Evolutionary conservation across 176 grass and related monocot genomes (phyloP).

Genomic region (Cenchrus fungigraminus): DNA sequence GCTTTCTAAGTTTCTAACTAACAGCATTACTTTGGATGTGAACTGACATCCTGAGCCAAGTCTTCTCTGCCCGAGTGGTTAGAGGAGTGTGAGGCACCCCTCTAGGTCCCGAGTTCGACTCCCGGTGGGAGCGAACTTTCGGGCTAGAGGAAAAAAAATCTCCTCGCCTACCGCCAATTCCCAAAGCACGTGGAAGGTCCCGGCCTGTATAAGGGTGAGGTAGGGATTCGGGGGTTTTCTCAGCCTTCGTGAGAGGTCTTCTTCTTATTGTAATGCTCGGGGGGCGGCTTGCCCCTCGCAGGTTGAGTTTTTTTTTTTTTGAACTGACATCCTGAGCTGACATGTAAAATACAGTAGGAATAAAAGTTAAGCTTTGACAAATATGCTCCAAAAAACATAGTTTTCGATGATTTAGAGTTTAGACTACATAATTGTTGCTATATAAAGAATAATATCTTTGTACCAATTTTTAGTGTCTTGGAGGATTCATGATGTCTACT

Average conservation of each 20-base stretch:
- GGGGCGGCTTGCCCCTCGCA: no score
- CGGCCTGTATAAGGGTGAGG: no score
- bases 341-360: background rate
- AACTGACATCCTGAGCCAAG: background rate
- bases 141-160: no score
- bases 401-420: background rate
- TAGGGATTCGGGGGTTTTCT: no score
- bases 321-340: background rate
- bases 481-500: background rate
- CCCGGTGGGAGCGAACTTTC: no score
- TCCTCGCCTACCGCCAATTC: no score
- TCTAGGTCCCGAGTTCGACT: no score
- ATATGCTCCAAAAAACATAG: background rate
- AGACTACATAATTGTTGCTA: background rate
- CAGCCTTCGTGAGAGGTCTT: no score
- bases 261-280: no score
- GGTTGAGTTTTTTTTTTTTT: background rate
- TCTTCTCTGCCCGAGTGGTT: no score
- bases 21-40: slow-evolving; percentile 11
- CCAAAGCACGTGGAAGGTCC: no score
- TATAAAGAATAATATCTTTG: background rate
- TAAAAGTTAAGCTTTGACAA: background rate
- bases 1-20: background rate
- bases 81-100: no score
- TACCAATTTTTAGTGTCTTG: background rate